Conservation (phyloP, 2,329 filamentous ascomycete genomes). For the Thelonectria discophora region DNA sequence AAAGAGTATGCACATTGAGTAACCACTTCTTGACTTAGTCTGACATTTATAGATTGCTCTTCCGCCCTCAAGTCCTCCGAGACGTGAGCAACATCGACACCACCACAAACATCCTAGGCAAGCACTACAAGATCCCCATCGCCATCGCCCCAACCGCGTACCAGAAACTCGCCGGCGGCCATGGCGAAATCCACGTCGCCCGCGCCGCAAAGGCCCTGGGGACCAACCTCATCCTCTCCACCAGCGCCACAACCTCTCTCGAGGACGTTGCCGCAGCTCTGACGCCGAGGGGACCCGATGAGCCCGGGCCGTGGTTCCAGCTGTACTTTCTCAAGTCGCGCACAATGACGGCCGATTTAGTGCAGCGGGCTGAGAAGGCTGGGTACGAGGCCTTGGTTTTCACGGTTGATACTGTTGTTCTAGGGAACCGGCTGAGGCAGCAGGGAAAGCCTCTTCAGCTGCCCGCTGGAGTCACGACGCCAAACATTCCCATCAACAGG, state of each 20-base stretch:
- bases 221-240: slow-evolving; percentile 41
- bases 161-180: slow-evolving; percentile 41
- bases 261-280: slow-evolving; percentile 41
- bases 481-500: slow-evolving; percentile 24
- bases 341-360: slow-evolving; percentile 33
- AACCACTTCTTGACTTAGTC: background rate
- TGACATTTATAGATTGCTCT: slow-evolving; percentile 2
- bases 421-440: slow-evolving; percentile 45
- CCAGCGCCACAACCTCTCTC: slow-evolving; percentile 39
- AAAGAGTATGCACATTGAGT: slow-evolving; percentile 20
- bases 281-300: slow-evolving; percentile 17
- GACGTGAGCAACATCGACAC: slow-evolving; percentile 36
- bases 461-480: slow-evolving; percentile 34
- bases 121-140: slow-evolving; percentile 38
- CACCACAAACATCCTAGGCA: slow-evolving; percentile 16
- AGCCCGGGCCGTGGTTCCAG: slow-evolving; percentile 36
- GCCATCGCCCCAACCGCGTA: slow-evolving; percentile 44
- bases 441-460: slow-evolving; percentile 38
- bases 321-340: slow-evolving; percentile 19
- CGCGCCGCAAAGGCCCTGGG: slow-evolving; percentile 37
- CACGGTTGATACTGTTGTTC: slow-evolving; percentile 43
- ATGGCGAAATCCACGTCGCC: slow-evolving; percentile 43
- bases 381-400: slow-evolving; percentile 43
- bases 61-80: slow-evolving; percentile 26
- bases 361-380: slow-evolving; percentile 40